Evolutionary conservation across 495 filamentous ascomycete species (phyloP).

Genomic region (Cladorrhinum samala): DNA sequence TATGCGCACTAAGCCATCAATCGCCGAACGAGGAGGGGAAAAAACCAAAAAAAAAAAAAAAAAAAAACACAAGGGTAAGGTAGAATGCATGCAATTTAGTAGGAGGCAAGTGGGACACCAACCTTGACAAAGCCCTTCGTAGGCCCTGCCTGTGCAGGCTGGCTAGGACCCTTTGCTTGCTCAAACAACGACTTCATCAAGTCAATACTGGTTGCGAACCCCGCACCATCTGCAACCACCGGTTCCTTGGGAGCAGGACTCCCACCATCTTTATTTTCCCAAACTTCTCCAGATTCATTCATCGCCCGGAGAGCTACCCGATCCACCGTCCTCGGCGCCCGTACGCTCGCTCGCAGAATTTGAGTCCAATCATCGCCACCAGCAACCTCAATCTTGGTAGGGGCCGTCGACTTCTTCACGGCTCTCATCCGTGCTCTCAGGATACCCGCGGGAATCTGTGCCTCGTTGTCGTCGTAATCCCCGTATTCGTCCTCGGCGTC

Average conservation of each 20-base stretch:
- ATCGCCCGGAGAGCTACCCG: constrained; percentile 50
- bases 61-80: constrained; percentile 14
- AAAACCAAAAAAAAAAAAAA: constrained; percentile 26
- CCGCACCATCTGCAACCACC: constrained; percentile 44
- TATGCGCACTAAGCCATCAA: too few species aligned
- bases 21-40: constrained; percentile 22
- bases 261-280: constrained; percentile 31
- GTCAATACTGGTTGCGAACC: constrained; percentile 75
- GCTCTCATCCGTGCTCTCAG: constrained; percentile 51
- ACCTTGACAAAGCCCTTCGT: constrained; percentile 44
- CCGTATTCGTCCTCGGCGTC: constrained; percentile 43
- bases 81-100: constrained; percentile 53
- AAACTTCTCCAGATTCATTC: constrained; percentile 36
- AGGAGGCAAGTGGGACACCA: constrained; percentile 58
- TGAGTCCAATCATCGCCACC: constrained; percentile 74
- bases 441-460: constrained; percentile 46
- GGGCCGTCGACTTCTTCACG: constrained; percentile 52
- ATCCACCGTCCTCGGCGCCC: constrained; percentile 74
- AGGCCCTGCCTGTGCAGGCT: constrained; percentile 34
- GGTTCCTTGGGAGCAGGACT: constrained; percentile 29
- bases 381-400: constrained; percentile 52
- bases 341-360: constrained; percentile 85
- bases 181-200: constrained; percentile 87
- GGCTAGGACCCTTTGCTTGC: constrained; percentile 46
- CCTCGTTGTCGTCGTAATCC: constrained; percentile 29